Evolutionary conservation across 1,139 yeast genomes (phyloP).

Genomic region (Hanseniaspora gamundiae): DNA sequence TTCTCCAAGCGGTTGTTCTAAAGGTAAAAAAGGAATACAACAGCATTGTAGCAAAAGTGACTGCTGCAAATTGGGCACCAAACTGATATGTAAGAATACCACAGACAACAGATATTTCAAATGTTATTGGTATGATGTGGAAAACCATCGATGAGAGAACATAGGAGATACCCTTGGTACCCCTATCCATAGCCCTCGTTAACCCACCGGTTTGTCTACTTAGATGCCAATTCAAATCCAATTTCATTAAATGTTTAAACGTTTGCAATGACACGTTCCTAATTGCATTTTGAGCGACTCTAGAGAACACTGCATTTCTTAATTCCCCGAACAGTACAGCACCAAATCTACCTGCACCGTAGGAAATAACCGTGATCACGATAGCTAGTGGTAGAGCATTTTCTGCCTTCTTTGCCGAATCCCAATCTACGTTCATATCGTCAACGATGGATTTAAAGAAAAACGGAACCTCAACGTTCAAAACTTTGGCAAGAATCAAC

Average conservation of each 20-base stretch:
- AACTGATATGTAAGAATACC: constrained; percentile 89
- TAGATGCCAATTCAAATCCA: constrained; percentile 84
- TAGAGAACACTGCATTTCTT: constrained; percentile 88
- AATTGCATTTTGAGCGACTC: constrained; percentile 92
- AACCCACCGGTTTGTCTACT: constrained; percentile 92
- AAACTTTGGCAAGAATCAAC: constrained; percentile 64
- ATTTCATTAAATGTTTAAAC: constrained; percentile 65
- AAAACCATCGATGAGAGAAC: constrained; percentile 93
- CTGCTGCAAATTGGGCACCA: constrained; percentile 81
- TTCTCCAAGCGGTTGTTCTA: constrained; percentile 92
- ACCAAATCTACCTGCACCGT: constrained; percentile 91
- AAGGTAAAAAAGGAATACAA: constrained; percentile 82
- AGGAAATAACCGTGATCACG: constrained; percentile 70
- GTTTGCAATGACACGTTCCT: constrained; percentile 83
- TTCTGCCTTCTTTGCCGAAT: constrained; percentile 36
- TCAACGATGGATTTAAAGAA: constrained; percentile 84
- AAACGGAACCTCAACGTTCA: constrained; percentile 93
- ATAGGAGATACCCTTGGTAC: constrained; percentile 92
- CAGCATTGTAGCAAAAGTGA: constrained; percentile 77
- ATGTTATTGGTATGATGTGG: constrained; percentile 84
- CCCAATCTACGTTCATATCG: constrained; percentile 88
- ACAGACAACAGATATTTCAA: constrained; percentile 86
- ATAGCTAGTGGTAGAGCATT: constrained; percentile 39
- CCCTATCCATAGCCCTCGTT: constrained; percentile 92
- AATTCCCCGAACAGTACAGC: constrained; percentile 90